Evolutionary conservation across 768 basidiomycete species (phyloP), one percentile per base, ranked within the genome.

Genomic region (Rickenella mellea): DNA sequence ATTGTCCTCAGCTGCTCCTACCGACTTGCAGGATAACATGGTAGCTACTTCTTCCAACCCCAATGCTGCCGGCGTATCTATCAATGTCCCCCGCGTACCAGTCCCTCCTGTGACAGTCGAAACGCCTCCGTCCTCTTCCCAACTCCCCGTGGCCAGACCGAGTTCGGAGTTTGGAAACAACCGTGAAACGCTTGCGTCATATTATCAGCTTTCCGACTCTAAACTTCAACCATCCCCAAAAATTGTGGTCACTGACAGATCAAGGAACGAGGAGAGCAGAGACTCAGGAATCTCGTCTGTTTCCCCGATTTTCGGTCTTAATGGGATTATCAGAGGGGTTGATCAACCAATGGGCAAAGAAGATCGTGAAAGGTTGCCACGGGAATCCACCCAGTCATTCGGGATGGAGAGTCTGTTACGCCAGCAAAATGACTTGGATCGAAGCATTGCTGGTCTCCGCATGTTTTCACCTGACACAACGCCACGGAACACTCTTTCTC

Each of bases 351-450:
- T 17, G 14, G 17, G 32, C 21, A 8, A 21, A 25, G 10, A 43
- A 15, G 19, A 36, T 22, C 21, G 3, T 43, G 9, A 43, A 35
- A 5, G 39, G 24, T 46, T 28, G 31, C 46, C 39, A 12, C 47
- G 41, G 21, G 28, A 39, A 38, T 45, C 35, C 29, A 43, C 26
- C 28, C 49, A 33, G 46, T 39, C 35, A 15, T 44, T 46, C 25
- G 40, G 20, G 17, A 12, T 24, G 26, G 45, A 24, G 40, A 41
- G 71, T 40, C 63, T 84, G 26, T 51, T 78, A 31, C 73, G 74
- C 19, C 73, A 80, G 51, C 79, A 81, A 54, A 68, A 57, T 2
- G 78, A 83, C 46, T 64, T 85, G 39, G 82, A 83, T 51, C 64
- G 64, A 53, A 80, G 69, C 44, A 82, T 85, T 40, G 74, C 74